phyloP scores from a whole-genome alignment of 2,329 filamentous ascomycete species.

The Phyllachora maydis region DNA sequence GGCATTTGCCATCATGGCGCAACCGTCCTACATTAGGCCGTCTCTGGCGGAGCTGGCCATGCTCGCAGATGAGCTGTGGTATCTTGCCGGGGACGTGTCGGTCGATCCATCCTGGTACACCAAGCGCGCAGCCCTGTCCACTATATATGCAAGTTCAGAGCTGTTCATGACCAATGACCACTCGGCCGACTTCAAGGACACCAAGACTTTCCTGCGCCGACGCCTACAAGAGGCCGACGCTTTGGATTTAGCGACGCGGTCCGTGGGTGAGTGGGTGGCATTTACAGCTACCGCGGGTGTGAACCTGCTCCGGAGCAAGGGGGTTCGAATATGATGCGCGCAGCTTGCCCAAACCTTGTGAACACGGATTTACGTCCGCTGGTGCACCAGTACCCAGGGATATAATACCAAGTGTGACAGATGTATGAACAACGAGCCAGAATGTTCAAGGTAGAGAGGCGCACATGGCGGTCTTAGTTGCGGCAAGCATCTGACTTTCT shows the following conservation, averaged over 20 bases:
- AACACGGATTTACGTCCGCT: constrained; percentile 1
- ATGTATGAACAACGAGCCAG: too few relatives aligned
- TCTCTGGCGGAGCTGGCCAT: constrained; percentile 62
- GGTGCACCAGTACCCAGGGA: too few relatives aligned
- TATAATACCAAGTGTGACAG: too few relatives aligned
- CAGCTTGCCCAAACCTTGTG: too few relatives aligned
- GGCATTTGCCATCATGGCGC: constrained; percentile 81
- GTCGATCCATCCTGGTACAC: constrained; percentile 82
- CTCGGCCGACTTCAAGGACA: constrained; percentile 53
- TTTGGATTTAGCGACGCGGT: constrained; percentile 39
- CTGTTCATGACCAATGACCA: constrained; percentile 86
- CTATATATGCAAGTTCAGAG: constrained; percentile 53
- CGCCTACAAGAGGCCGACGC: constrained; percentile 49
- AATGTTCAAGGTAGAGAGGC: too few relatives aligned
- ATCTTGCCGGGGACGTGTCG: constrained; percentile 59
- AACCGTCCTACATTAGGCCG: constrained; percentile 54
- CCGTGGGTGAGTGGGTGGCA: constrained; percentile 56
- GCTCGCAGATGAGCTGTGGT: constrained; percentile 85
- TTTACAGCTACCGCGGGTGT: constrained; percentile 61
- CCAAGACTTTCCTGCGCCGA: constrained; percentile 58
- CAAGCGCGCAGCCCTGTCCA: constrained; percentile 33
- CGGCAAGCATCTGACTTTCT: too few relatives aligned
- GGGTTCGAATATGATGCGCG: constrained; percentile 45
- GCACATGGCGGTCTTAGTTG: too few relatives aligned
- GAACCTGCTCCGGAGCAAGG: constrained; percentile 76